Conservation (phyloP, 768 basidiomycete species). For the Arthromyces matolae region DNA sequence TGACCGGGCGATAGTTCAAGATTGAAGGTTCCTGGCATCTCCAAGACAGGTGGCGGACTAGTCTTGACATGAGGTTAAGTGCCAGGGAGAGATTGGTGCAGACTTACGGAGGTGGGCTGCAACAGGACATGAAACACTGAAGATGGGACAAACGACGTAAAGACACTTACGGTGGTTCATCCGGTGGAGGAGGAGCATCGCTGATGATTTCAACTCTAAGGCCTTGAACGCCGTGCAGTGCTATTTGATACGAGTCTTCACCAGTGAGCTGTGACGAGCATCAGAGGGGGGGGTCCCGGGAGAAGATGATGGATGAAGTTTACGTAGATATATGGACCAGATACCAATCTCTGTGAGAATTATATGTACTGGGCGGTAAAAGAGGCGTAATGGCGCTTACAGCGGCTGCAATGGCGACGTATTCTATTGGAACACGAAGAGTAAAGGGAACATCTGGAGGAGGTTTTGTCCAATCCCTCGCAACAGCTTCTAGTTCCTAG, state of each 20-base stretch:
- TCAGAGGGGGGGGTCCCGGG: slow-evolving; percentile 5
- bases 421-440: slow-evolving; percentile 83
- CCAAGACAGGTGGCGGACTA: slow-evolving; percentile 68
- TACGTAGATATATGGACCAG: slow-evolving; percentile 84
- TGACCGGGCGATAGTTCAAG: slow-evolving; percentile 79
- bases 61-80: slow-evolving; percentile 2
- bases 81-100: not conserved
- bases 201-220: slow-evolving; percentile 83
- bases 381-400: slow-evolving; percentile 40
- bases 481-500: slow-evolving; percentile 78
- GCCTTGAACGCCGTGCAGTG: slow-evolving; percentile 78
- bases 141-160: slow-evolving; percentile 18
- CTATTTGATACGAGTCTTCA: slow-evolving; percentile 87
- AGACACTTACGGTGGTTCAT: slow-evolving; percentile 72
- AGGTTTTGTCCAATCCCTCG: slow-evolving; percentile 83
- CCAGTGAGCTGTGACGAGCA: slow-evolving; percentile 55
- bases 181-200: slow-evolving; percentile 80
- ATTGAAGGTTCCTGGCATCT: slow-evolving; percentile 85
- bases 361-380: not conserved
- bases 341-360: slow-evolving; percentile 58
- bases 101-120: slow-evolving; percentile 47
- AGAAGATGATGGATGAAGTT: too few relatives aligned
- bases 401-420: slow-evolving; percentile 78
- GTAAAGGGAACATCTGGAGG: slow-evolving; percentile 75
- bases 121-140: slow-evolving; percentile 12